Evolutionary conservation across 2,329 filamentous ascomycete species (phyloP).

Genomic region (Cercospora janseana): DNA sequence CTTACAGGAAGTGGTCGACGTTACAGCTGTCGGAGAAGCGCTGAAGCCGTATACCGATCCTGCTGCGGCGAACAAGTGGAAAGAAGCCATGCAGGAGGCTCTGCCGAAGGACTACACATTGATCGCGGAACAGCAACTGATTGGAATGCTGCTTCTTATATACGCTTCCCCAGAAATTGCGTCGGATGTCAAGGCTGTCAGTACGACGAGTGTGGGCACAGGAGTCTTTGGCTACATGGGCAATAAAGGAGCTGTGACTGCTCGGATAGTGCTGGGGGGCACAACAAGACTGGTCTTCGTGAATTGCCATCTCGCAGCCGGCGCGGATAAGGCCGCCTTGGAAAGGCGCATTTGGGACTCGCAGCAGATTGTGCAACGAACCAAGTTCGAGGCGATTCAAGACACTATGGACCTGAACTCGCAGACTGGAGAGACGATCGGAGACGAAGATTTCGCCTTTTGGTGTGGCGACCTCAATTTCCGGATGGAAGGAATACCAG

Average conservation of each 20-base stretch:
- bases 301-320: constrained; percentile 88
- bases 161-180: constrained; percentile 79
- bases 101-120: constrained; percentile 75
- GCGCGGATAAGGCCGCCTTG: constrained; percentile 70
- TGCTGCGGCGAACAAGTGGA: constrained; percentile 73
- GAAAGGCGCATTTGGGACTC: constrained; percentile 91
- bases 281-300: constrained; percentile 86
- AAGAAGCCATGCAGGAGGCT: constrained; percentile 67
- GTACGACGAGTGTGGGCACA: constrained; percentile 79
- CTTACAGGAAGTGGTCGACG: constrained; percentile 86
- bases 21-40: constrained; percentile 76
- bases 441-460: constrained; percentile 89
- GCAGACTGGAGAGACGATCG: constrained; percentile 64
- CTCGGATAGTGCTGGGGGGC: constrained; percentile 80
- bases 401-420: constrained; percentile 62
- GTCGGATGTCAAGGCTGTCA: constrained; percentile 74
- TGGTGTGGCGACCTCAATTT: constrained; percentile 98
- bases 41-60: constrained; percentile 74
- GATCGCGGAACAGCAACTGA: constrained; percentile 77
- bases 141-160: constrained; percentile 78
- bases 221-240: constrained; percentile 90
- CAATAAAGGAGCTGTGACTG: constrained; percentile 88
- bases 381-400: constrained; percentile 72
- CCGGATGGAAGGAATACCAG: constrained; percentile 80
- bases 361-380: constrained; percentile 70